Base-by-base conservation (phyloP, 352 stramenopile genomes). In the Pythium utonaiense region DNA sequence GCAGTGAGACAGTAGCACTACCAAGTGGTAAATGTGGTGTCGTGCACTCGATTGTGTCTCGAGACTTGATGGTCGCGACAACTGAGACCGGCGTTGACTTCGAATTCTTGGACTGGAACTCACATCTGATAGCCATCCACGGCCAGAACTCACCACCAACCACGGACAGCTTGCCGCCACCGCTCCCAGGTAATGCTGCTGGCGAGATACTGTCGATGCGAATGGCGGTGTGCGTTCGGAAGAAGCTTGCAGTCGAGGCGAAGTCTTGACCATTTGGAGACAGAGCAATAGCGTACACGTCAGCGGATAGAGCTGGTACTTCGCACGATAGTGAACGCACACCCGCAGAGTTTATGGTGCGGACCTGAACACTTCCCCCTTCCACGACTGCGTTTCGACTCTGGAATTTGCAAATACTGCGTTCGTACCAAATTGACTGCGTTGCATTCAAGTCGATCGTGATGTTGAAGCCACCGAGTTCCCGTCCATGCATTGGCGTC, bases 181-280 rank as follows among this genome's bases (percentile, higher is more conserved):
- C 57, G 27, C 53, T 22, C 13, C 17, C 21, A 51, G 36, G 48
- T 6, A 45, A 12, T 24, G 22, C 13, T 0, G 2, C 6, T 7
- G 52, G 57, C 10, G 36, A 45, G 6, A 66, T 34, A n/a, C 5
- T 9, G 1, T 22, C n/a, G 2, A 61, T 25, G 9, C 47, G 34
- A 28, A 67, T 40, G 34, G 41, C n/a, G 44, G 36, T 7, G 28
- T 72, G 65, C 6, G 45, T 41, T 17, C 60, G 53, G 25, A 72
- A 42, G 4, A 27, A 33, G 3, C 14, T 25, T 3, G 31, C 45
- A 13, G 53, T 65, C 21, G 34, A 22, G 0, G 38, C 57, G 34
- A 57, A 73, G 31, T 70, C 66, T 38, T 45, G 49, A 4, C 34
- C 56, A 30, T 73, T 73, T 14, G 66, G 61, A 6, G 66, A 73